Conservation (phyloP, 2,329 filamentous ascomycete species). For the Trichoderma sp. region DNA sequence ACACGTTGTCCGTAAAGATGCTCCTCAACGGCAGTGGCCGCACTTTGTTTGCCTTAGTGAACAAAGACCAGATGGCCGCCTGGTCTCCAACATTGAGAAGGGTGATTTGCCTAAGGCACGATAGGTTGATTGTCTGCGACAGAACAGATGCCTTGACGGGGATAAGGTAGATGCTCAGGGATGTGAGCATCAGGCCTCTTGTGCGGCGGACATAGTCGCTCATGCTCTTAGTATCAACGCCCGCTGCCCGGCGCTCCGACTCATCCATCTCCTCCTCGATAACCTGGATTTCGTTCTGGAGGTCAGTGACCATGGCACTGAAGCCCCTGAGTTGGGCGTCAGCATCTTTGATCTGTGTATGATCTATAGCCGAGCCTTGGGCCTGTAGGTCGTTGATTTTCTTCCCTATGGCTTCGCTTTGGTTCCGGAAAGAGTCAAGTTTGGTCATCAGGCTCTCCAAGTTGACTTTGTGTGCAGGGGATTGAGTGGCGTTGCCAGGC, state of each 20-base stretch:
- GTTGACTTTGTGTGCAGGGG: slow-evolving; percentile 36
- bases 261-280: slow-evolving; percentile 40
- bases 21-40: slow-evolving; percentile 55
- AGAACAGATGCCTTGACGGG: slow-evolving; percentile 61
- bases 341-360: slow-evolving; percentile 28
- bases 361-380: slow-evolving; percentile 28
- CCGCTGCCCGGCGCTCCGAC: not conserved
- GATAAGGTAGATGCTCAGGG: slow-evolving; percentile 58
- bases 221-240: slow-evolving; percentile 29
- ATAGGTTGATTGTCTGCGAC: slow-evolving; percentile 57
- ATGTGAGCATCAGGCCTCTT: slow-evolving; percentile 58
- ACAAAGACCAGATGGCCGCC: slow-evolving; percentile 57
- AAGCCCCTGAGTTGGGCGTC: slow-evolving; percentile 34
- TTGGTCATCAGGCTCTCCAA: slow-evolving; percentile 38
- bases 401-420: slow-evolving; percentile 33
- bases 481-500: slow-evolving; percentile 22
- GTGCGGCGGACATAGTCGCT: slow-evolving; percentile 59
- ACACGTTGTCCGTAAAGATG: slow-evolving; percentile 66
- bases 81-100: slow-evolving; percentile 66
- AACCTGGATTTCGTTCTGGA: slow-evolving; percentile 37
- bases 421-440: slow-evolving; percentile 35
- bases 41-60: slow-evolving; percentile 55
- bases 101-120: slow-evolving; percentile 57
- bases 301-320: slow-evolving; percentile 35
- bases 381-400: slow-evolving; percentile 34